Evolutionary conservation across 768 basidiomycete species (phyloP), one percentile per base, ranked within the genome.

Genomic region (Podaxis sp.): DNA sequence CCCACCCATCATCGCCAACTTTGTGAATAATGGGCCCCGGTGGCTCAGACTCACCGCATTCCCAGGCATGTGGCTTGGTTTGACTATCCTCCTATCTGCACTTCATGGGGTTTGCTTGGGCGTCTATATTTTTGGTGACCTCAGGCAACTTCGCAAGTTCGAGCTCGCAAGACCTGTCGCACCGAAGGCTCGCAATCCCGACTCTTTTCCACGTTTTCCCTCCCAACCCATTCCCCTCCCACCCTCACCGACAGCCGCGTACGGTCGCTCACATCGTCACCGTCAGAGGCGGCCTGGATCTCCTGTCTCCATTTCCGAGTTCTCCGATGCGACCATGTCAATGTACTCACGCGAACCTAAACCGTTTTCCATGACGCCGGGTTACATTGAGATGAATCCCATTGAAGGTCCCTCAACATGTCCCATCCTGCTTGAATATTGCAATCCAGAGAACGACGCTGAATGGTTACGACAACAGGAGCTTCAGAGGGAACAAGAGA

Each of bases 111-210:
- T 92, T 11, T 93, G 91, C 70, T 70, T 92, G 60, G 90, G 89
- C 70, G 84, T 93, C 4, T 93, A 91, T 70, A 70, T 92, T 33
- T 91, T 92, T 67, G 91, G 91, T 7, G 91, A 93, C 73, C 77
- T 92, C 20, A 79, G 91, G 7, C 91, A 93, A 68, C 79, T 93
- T 20, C 85, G 88, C 66, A 87, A 85, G 66, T 91, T 91, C 68
- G 91, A 92, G 71, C 84, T 93, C n/a, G 72, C 84, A 3, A 80
- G 89, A 22, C 90, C 90, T 10, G 74, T 83, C 13, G 87, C 89
- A 65, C 87, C 87, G 0, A 79, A 79, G 57, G 79, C 82, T 26
- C 71, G 75, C 26, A 48, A 62, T 4, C 57, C 60, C 13, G 56
- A 62, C 1, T 38, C 54, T 36, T 20, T 24, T 24, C 40, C 46